Conservation (phyloP, 176 grass and related monocot species). For the Pharus latifolius region DNA sequence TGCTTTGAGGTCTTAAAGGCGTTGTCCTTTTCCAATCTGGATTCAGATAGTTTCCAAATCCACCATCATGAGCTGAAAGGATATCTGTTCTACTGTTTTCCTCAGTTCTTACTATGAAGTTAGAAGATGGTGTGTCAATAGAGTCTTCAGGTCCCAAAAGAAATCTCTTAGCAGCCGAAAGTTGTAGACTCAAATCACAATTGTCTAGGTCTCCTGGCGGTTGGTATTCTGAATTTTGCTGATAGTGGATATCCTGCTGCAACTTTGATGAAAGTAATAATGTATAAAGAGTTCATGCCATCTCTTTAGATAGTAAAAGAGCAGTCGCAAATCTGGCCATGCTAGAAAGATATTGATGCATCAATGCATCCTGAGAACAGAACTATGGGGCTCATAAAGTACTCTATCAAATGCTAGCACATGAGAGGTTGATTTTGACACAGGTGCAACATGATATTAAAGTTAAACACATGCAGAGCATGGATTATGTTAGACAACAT, state of each 20-base stretch:
- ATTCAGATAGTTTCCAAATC: conserved; percentile 12
- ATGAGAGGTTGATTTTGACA: background rate
- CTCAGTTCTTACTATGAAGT: conserved; percentile 14
- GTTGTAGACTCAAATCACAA: conserved; percentile 42
- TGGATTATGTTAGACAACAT: too few species aligned
- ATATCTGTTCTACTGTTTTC: conserved; percentile 10
- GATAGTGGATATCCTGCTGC: conserved; percentile 26
- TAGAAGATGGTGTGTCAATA: conserved; percentile 44
- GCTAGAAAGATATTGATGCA: too few species aligned
- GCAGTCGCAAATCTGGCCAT: background rate
- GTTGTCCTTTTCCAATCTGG: conserved; percentile 50
- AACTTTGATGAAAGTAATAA: conserved; percentile 10
- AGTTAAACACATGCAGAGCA: background rate
- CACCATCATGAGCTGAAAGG: conserved; percentile 33
- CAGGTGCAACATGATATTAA: background rate
- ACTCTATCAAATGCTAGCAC: too few species aligned
- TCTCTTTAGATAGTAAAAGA: conserved; percentile 4
- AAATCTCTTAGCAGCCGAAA: conserved; percentile 80
- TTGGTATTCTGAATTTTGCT: conserved; percentile 31
- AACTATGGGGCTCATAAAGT: too few species aligned
- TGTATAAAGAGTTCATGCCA: background rate
- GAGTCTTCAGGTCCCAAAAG: conserved; percentile 64
- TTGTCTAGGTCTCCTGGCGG: conserved; percentile 25
- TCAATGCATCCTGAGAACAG: too few species aligned
- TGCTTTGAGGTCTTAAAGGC: conserved; percentile 19